Evolutionary conservation across 2,329 filamentous ascomycete species (phyloP), one percentile per base, ranked within the genome.

Genomic region (Zymoseptoria passerinii): DNA sequence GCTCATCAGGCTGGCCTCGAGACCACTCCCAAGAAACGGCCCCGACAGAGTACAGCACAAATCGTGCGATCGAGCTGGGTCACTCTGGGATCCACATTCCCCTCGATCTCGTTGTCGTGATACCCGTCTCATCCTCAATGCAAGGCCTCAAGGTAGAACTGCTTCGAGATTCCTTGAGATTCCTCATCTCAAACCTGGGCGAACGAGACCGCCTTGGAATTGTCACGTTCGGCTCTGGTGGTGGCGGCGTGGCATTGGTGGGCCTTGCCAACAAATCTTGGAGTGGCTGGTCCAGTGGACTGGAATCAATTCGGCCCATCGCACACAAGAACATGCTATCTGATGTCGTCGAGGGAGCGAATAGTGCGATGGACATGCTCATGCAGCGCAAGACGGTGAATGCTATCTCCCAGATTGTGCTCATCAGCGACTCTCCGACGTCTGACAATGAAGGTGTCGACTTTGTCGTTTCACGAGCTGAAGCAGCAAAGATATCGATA

Each of bases 351-450:
- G 94, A 99, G 72, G 94, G 94, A 28, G 94, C 92, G 35, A 99
- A 97, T 68, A 90, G 96, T 54, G 94, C 94, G 52, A 97, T 99
- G 94, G 94, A 99, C 72, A 77, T 99, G 57, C 81, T 99, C 58
- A 99, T 99, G 94, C 92, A 96, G 75, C 86, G 94, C 67, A 96
- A 95, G 76, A 90, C 92, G 66, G 92, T 88, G 74, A 99, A 97
- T 71, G 91, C 94, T 0, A 87, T 99, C 55, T 92, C 94, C 0
- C 92, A 90, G 9, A 97, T 99, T 66, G 83, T 99, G 74, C 81
- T 99, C 63, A 97, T 99, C 73, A 97, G 94, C 76, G 94, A 99
- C 71, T 95, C 94, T 0, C 95, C 92, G 3, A 96, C 90, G 3
- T 92, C 92, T 0, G 94, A 99, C 71, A 84, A 87, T 5, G 94